Evolutionary conservation across 345 rosid genomes (phyloP).

Genomic region (Eucalyptus tenuipes): DNA sequence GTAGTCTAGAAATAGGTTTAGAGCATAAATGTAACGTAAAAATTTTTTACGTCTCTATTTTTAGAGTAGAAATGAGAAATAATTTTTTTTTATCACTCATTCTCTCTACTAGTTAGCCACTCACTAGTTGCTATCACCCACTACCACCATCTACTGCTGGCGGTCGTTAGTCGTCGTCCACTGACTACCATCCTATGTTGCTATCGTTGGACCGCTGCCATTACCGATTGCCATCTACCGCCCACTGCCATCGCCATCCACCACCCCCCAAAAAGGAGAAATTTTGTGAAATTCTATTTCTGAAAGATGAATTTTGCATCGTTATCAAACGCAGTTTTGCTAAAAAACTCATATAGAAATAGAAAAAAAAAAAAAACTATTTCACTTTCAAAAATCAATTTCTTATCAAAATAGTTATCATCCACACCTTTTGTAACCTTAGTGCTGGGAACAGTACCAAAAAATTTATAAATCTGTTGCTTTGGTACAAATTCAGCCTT

Average conservation of each 20-base stretch:
- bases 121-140: fast-evolving
- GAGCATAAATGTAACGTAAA: fast-evolving
- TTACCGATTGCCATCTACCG: fast-evolving
- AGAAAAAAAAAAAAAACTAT: fast-evolving
- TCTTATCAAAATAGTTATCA: fast-evolving
- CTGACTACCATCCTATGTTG: too few relatives aligned
- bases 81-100: fast-evolving
- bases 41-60: fast-evolving
- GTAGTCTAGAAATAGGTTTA: too few relatives aligned
- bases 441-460: fast-evolving
- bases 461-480: too few relatives aligned
- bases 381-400: too few relatives aligned
- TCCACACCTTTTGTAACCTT: too few relatives aligned
- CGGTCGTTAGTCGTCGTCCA: fast-evolving
- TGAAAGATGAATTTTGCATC: fast-evolving
- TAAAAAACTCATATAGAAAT: fast-evolving
- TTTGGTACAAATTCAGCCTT: fast-evolving
- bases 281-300: too few relatives aligned
- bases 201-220: fast-evolving
- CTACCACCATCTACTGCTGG: fast-evolving
- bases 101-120: too few relatives aligned
- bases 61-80: fast-evolving
- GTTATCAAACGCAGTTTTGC: fast-evolving
- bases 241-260: fast-evolving
- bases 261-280: fast-evolving